Evolutionary conservation across 495 filamentous ascomycete species (phyloP).

Genomic region (Rhizodiscina lignyota): DNA sequence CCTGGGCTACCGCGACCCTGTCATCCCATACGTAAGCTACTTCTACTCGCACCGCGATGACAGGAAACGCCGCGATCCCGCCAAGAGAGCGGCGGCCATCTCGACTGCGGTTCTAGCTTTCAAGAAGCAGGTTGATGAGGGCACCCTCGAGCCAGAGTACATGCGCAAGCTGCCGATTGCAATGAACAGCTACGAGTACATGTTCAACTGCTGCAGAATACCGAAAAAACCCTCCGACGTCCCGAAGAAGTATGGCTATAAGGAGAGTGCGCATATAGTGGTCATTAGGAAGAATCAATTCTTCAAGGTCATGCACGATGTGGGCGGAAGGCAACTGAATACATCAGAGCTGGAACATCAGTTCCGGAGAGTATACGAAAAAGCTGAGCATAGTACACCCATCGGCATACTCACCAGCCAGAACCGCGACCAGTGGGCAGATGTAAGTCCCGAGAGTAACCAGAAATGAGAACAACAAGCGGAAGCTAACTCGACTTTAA

Average conservation of each 20-base stretch:
- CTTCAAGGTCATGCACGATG: conserved; percentile 67
- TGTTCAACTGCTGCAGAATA: conserved; percentile 92
- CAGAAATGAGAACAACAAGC: too few relatives aligned
- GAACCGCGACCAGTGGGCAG: conserved; percentile 86
- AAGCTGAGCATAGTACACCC: conserved; percentile 48
- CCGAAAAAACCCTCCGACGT: conserved; percentile 70
- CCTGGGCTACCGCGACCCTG: conserved; percentile 81
- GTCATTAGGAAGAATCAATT: conserved; percentile 92
- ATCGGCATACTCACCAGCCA: conserved; percentile 79
- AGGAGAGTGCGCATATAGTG: conserved; percentile 69
- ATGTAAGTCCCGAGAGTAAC: conserved; percentile 28
- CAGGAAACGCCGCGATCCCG: conserved; percentile 68
- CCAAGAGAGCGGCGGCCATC: conserved; percentile 83
- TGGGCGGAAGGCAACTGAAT: conserved; percentile 69
- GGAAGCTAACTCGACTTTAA: conserved; percentile 7
- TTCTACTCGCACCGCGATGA: conserved; percentile 98
- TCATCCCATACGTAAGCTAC: conserved; percentile 97
- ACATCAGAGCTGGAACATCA: conserved; percentile 75
- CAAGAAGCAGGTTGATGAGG: conserved; percentile 76
- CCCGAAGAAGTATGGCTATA: conserved; percentile 60
- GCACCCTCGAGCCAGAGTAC: conserved; percentile 87
- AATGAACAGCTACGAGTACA: conserved; percentile 96
- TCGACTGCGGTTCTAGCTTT: conserved; percentile 75
- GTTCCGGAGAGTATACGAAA: conserved; percentile 71
- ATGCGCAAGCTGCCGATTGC: conserved; percentile 91